Conservation (phyloP, 176 grass and related monocot species). For the Triticum monococcum region DNA sequence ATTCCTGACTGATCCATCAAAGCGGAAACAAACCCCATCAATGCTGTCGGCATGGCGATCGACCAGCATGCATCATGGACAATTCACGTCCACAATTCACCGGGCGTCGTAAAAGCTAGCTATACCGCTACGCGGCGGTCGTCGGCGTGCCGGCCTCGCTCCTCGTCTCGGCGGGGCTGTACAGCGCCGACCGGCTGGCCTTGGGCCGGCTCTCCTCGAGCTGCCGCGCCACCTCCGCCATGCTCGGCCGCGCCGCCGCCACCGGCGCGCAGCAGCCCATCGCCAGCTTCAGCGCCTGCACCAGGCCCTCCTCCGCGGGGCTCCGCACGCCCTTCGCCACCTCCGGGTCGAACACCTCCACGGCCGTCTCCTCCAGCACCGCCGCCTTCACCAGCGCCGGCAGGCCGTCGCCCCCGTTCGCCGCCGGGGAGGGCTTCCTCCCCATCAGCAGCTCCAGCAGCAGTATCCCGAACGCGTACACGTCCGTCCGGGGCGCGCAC, state of each 20-base stretch:
- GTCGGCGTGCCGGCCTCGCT: background rate
- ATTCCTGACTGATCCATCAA: background rate
- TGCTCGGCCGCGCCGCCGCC: background rate
- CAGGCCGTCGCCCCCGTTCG: conserved; percentile 31
- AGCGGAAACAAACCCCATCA: background rate
- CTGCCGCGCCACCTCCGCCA: background rate
- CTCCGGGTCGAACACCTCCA: background rate
- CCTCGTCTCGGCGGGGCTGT: background rate
- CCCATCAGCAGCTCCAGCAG: background rate
- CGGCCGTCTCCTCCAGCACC: background rate
- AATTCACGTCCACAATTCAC: background rate
- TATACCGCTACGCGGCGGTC: background rate
- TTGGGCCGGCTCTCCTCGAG: conserved; percentile 65
- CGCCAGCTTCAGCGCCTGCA: background rate
- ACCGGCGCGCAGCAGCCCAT: background rate
- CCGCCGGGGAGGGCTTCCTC: background rate
- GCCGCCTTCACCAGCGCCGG: conserved; percentile 62
- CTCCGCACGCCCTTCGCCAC: background rate
- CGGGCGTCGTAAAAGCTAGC: background rate
- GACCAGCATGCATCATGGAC: background rate
- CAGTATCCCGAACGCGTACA: background rate
- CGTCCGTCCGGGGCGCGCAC: background rate
- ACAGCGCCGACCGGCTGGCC: conserved; percentile 27
- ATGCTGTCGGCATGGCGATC: background rate
- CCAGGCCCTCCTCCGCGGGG: background rate